Percentiles rank a stretch among this genome's conserved stretches.
Conservation (phyloP, 129 eudicot genomes). For the Flaveria bidentis region DNA sequence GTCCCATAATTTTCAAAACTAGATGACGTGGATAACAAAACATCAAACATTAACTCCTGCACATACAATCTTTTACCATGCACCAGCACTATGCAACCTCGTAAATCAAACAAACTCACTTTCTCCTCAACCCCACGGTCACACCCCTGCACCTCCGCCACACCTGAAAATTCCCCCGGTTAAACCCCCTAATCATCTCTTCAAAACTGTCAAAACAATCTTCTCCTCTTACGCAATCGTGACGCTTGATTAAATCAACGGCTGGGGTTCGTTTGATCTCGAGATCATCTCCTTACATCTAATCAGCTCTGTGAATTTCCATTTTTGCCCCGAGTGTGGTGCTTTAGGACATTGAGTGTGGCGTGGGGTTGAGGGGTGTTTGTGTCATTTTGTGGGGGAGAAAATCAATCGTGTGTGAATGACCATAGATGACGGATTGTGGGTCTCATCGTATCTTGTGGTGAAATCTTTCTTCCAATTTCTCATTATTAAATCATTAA, state of each 20-base stretch:
- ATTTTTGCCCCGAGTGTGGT: not conserved
- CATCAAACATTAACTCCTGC: slow-evolving; percentile 5
- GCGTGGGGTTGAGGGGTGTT: not conserved
- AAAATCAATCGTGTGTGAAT: slow-evolving; percentile 17
- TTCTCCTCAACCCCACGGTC: slow-evolving; percentile 33
- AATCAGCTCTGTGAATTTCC: slow-evolving; percentile 24
- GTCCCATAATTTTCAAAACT: not conserved
- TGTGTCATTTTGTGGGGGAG: slow-evolving; percentile 19
- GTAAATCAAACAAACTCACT: slow-evolving; percentile 25
- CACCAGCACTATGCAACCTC: slow-evolving; percentile 33
- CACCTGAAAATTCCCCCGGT: slow-evolving; percentile 47
- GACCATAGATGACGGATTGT: slow-evolving; percentile 35
- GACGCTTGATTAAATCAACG: slow-evolving; percentile 30
- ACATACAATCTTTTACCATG: slow-evolving; percentile 15
- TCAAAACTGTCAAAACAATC: slow-evolving; percentile 29
- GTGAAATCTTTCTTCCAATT: slow-evolving; percentile 36
- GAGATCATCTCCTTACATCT: slow-evolving; percentile 37
- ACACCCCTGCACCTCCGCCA: slow-evolving; percentile 31
- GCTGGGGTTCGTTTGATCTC: slow-evolving; percentile 9
- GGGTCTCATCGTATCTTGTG: slow-evolving; percentile 37
- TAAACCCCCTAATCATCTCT: slow-evolving; percentile 37
- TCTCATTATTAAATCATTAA: slow-evolving; percentile 17
- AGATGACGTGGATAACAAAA: slow-evolving; percentile 21
- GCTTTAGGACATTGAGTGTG: not conserved
- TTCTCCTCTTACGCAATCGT: slow-evolving; percentile 36